These are phyloP conservation scores for Xerocomus cyaneibrunnescens DNA, from an alignment of 1,284 basidiomycete species.

Conservation along the genomic window DNA sequence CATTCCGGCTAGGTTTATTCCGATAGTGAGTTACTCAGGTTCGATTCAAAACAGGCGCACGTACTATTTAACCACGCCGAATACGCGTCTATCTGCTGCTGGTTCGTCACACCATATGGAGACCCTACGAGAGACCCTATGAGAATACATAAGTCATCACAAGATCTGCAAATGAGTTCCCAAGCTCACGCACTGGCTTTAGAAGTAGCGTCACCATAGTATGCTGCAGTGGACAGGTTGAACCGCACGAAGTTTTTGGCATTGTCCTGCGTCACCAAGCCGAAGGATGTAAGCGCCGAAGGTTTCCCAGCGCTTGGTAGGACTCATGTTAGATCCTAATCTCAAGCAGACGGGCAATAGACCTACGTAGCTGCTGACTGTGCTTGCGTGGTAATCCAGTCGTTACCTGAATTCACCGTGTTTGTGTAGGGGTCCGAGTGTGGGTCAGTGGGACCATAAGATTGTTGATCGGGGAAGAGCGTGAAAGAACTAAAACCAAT, in stretches of 20 bases:
- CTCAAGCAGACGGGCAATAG: neutral
- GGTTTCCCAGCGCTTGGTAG: slow-evolving; percentile 54
- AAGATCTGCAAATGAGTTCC: neutral
- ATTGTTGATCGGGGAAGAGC: slow-evolving; percentile 65
- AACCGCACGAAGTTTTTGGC: slow-evolving; percentile 57
- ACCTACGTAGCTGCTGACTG: slow-evolving; percentile 45
- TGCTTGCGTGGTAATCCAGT: slow-evolving; percentile 56
- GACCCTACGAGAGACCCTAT: slow-evolving; percentile 10
- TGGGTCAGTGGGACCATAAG: slow-evolving; percentile 47
- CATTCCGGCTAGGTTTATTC: slow-evolving; percentile 40
- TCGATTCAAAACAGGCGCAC: slow-evolving; percentile 9
- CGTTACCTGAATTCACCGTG: slow-evolving; percentile 46
- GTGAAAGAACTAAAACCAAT: slow-evolving; percentile 61
- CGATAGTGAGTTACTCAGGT: slow-evolving; percentile 1
- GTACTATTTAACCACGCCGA: slow-evolving; percentile 49
- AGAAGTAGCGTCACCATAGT: no score
- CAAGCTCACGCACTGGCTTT: slow-evolving; percentile 33
- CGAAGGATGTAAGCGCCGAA: slow-evolving; percentile 53
- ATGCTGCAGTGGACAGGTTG: slow-evolving; percentile 49
- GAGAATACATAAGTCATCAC: slow-evolving; percentile 1
- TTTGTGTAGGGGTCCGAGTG: slow-evolving; percentile 51
- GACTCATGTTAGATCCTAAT: slow-evolving; percentile 10
- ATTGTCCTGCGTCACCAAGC: slow-evolving; percentile 59
- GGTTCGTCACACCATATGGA: slow-evolving; percentile 49
- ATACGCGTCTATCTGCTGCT: slow-evolving; percentile 54